These are phyloP conservation scores for Inonotus obliquus DNA, from an alignment of 1,284 basidiomycete genomes.

Conservation along the genomic window DNA sequence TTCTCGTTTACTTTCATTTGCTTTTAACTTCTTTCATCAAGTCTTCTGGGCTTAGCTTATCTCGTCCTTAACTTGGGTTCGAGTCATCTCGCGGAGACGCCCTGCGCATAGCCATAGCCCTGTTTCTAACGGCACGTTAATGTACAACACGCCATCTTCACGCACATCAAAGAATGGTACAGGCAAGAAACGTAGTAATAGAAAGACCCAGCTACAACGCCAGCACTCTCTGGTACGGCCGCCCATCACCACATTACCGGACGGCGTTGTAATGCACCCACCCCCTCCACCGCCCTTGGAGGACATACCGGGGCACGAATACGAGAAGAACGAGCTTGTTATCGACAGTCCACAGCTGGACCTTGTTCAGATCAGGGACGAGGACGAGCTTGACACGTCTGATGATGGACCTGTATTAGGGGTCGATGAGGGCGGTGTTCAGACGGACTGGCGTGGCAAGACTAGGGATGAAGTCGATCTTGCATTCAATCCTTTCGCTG, in stretches of 20 bases:
- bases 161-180: constrained; percentile 19
- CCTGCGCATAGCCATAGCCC: background rate
- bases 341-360: background rate
- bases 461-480: background rate
- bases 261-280: background rate
- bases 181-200: constrained; percentile 10
- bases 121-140: constrained; percentile 10
- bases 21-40: background rate
- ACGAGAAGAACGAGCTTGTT: background rate
- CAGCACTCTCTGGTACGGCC: background rate
- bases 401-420: background rate
- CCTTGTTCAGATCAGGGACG: constrained; percentile 1
- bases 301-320: background rate
- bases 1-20: constrained; percentile 1
- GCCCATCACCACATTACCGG: constrained; percentile 7
- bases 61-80: background rate
- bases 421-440: constrained; percentile 1
- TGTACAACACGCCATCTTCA: constrained; percentile 20
- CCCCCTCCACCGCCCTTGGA: background rate
- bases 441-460: background rate
- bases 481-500: constrained; percentile 7
- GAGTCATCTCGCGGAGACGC: background rate
- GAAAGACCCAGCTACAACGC: constrained; percentile 5
- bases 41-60: background rate
- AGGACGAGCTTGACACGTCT: constrained; percentile 2